Base-by-base conservation (phyloP, 106 monocot species). In the Allium fistulosum region DNA sequence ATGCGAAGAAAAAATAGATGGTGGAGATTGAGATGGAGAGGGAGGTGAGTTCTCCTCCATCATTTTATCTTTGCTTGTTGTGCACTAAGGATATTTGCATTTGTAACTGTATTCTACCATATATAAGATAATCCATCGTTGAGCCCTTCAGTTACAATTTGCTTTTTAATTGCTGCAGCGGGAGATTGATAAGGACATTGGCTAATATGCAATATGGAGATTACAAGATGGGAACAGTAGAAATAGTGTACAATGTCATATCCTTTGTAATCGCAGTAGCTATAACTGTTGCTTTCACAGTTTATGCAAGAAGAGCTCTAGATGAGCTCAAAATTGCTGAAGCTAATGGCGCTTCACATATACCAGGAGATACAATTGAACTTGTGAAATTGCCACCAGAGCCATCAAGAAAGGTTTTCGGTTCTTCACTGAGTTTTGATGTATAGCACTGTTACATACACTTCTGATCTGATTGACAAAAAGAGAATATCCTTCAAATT, bases 101-200 rank as follows among this genome's bases (percentile, higher is more conserved):
- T 37, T 37, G 5, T 37, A 37, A 5, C 37, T 37, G 4, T 37
- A 5, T 5, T 37, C 1, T 37, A 37, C 37, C 2, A 37, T 37
- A 5, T 37, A 37, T 1, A 37, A 37, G 37, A 37, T 37, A 37
- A 37, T 37, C 37, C 37, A 37, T 37, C 1, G 1, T 37, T 37
- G 37, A 37, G 37, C 37, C 37, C 37, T 37, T 37, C 37, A 37
- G 37, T 37, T 37, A 37, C 37, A 37, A 37, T 37, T 37, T 37
- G 37, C 0, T 37, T 37, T 37, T 37, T 37, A 37, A 37, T 37
- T 37, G 37, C 37, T 87, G 72, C 84, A 91, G 90, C 26, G 90
- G 90, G 14, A 72, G 86, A 57, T 70, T 91, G 50, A 91, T 91
- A 68, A 67, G 86, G 66, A 87, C 90, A 51, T 77, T 91, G 63